Evolutionary conservation across 371 early-diverging fungal species (phyloP).

Genomic region (Mucor lusitanicus): DNA sequence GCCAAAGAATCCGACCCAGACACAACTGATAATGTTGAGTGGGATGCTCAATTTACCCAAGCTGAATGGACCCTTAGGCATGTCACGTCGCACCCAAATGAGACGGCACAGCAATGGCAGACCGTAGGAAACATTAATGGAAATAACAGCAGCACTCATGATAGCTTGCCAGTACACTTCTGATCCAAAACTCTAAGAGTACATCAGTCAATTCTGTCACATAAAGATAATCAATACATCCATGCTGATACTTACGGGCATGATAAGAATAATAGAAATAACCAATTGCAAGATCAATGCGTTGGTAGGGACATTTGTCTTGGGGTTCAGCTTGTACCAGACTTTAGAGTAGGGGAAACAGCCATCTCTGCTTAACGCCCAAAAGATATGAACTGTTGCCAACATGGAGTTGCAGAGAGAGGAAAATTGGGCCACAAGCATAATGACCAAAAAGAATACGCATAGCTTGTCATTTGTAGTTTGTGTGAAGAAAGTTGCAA

Average conservation of each 20-base stretch:
- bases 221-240: background rate
- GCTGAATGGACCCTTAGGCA: slow-evolving; percentile 33
- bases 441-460: slow-evolving; percentile 29
- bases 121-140: slow-evolving; percentile 28
- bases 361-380: slow-evolving; percentile 33
- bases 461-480: slow-evolving; percentile 17
- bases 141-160: slow-evolving; percentile 33
- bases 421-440: slow-evolving; percentile 26
- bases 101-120: slow-evolving; percentile 35
- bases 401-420: slow-evolving; percentile 28
- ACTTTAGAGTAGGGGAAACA: slow-evolving; percentile 24
- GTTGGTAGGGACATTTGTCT: slow-evolving; percentile 20
- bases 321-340: slow-evolving; percentile 19
- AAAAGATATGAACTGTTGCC: slow-evolving; percentile 22
- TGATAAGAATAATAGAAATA: slow-evolving; percentile 26
- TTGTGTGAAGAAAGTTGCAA: slow-evolving; percentile 22
- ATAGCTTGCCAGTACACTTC: slow-evolving; percentile 33
- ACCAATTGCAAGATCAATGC: slow-evolving; percentile 15
- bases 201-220: background rate
- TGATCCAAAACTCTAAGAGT: slow-evolving; percentile 23
- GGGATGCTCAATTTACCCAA: slow-evolving; percentile 28
- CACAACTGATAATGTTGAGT: slow-evolving; percentile 27
- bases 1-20: slow-evolving; percentile 32
- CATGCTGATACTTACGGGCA: slow-evolving; percentile 23
- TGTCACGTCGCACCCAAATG: slow-evolving; percentile 24